A percentile compares a stretch with the other conserved stretches of the same genome.
phyloP scores from a whole-genome alignment of 2,329 filamentous ascomycete species.

The Zymoseptoria brevis region DNA sequence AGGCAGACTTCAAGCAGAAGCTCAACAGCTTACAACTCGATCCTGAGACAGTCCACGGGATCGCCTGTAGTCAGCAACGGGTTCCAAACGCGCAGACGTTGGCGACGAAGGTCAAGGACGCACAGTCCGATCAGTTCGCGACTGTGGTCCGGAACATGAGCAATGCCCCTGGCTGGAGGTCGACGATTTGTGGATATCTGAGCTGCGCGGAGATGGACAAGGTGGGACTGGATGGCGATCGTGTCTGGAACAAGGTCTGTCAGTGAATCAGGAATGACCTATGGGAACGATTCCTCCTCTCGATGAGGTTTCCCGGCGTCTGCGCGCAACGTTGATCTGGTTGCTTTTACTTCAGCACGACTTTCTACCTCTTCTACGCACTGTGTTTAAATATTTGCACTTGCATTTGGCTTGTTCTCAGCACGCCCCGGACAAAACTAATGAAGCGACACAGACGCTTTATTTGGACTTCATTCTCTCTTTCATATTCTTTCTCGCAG shows the following conservation, averaged over 20 bases:
- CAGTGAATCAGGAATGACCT: background rate
- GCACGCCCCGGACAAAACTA: background rate
- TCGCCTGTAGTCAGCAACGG: conserved; percentile 15
- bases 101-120: conserved; percentile 10
- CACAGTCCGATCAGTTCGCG: conserved; percentile 13
- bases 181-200: conserved; percentile 17
- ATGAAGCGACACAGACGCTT: background rate
- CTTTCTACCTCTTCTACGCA: background rate
- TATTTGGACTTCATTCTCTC: background rate
- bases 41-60: conserved; percentile 12
- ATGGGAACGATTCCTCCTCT: background rate
- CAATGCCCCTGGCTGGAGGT: conserved; percentile 12
- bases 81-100: conserved; percentile 9
- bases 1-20: background rate
- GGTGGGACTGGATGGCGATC: conserved; percentile 18
- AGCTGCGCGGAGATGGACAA: conserved; percentile 13
- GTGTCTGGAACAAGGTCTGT: conserved; percentile 13
- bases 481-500: background rate
- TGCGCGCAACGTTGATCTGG: background rate
- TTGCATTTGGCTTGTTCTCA: background rate
- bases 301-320: background rate
- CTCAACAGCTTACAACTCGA: conserved; percentile 14
- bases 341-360: background rate
- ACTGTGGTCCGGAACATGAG: conserved; percentile 16
- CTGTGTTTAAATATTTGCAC: background rate